Conservation (phyloP, 2,329 filamentous ascomycete genomes). For the Trichophyton rubrum region DNA sequence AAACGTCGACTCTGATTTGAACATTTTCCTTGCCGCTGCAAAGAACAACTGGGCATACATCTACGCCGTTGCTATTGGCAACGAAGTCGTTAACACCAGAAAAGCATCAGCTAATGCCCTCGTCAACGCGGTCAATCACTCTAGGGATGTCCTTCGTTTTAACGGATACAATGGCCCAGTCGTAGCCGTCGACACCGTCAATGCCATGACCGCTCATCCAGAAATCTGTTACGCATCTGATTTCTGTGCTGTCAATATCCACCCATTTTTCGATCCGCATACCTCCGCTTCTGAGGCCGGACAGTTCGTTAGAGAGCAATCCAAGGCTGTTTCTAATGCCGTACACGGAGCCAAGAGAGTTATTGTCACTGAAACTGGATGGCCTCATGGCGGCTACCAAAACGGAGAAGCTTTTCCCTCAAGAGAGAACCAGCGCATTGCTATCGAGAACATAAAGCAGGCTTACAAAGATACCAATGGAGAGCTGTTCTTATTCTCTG, state of each 20-base stretch:
- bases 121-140: conserved; percentile 40
- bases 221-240: conserved; percentile 61
- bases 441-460: conserved; percentile 51
- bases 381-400: conserved; percentile 56
- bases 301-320: conserved; percentile 50
- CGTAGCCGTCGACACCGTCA: conserved; percentile 69
- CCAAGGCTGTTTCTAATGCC: conserved; percentile 32
- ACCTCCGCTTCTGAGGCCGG: conserved; percentile 50
- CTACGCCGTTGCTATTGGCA: conserved; percentile 63
- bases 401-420: conserved; percentile 61
- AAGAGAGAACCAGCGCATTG: conserved; percentile 50
- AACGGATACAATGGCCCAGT: conserved; percentile 61
- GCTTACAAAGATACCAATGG: conserved; percentile 38
- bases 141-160: conserved; percentile 44
- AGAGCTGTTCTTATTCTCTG: conserved; percentile 60
- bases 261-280: conserved; percentile 68
- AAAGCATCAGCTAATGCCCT: conserved; percentile 36
- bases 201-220: conserved; percentile 52
- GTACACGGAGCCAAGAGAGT: conserved; percentile 47
- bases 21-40: conserved; percentile 48
- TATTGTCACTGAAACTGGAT: conserved; percentile 72
- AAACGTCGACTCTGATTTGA: conserved; percentile 44
- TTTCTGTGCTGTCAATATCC: conserved; percentile 68
- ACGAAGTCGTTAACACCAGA: conserved; percentile 63
- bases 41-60: conserved; percentile 55